Base-by-base conservation (phyloP, 192 early-diverging fungal genomes). In the Globomyces pollinis-pini region DNA sequence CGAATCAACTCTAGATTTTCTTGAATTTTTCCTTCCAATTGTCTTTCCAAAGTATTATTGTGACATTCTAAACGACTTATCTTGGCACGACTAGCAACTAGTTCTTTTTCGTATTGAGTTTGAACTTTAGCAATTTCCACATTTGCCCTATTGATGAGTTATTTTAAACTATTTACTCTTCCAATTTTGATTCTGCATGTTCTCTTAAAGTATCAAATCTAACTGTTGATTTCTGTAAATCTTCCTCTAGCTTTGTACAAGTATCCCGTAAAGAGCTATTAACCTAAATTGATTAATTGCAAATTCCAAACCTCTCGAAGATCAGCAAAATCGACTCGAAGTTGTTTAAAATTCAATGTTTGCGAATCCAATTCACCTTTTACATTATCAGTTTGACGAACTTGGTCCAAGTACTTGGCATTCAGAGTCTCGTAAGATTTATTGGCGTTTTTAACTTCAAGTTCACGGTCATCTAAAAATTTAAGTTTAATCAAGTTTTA, bases 181-280 rank as follows among this genome's bases (percentile, higher is more conserved):
- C 60, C 9, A 77, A 38, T 38, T 74, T 77, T 12, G 65, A 49
- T 52, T 77, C 63, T 24, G 75, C 75, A 50, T 74, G 65, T 5
- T 16, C 42, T 28, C 55, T 60, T 18, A 77, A 55, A 16, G 42
- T 34, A 12, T 64, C 62, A 42, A 60, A 74, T 4, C 63, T 56
- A 20, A 57, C 42, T 12, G 63, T 54, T 15, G 60, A 24, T 16
- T 12, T 15, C 12, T 23, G 26, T 2, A 74, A 6, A 3, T 63
- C 34, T 4, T 60, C 30, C 4, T 57, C 51, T 2, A 47, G 43
- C 13, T 61, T 39, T 30, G 61, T 38, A 2, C 53, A 32, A 15
- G 44, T 38, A 2, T 52, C 20, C 6, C 28, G 32, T 26, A 57
- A 31, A 15, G 34, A 34, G 3, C 39, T 35, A 13, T 39, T 23